Evolutionary conservation across 1,284 basidiomycete genomes (phyloP), one percentile per base, ranked within the genome.

Genomic region (Pseudozyma sp.): DNA sequence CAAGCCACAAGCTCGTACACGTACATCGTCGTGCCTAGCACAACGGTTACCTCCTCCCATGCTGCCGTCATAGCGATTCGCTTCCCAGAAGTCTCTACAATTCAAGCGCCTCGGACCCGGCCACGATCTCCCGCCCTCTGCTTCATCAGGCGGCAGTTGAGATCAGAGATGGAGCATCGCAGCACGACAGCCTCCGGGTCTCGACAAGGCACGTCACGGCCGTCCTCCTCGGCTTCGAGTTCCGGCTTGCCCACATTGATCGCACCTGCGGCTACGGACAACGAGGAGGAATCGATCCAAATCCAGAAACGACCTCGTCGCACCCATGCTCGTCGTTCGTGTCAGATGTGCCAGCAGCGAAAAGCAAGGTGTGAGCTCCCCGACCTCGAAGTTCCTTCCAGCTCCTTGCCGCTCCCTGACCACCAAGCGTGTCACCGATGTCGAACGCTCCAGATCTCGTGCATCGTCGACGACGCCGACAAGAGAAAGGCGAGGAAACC

Each of bases 321-420:
- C 7, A 73, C 70, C 4, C 70, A 73, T 45, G 69, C 69, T 16
- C 59, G 69, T n/a, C 69, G 69, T 33, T 72, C 69, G 0, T 72
- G 69, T 24, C 55, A 59, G 48, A 72, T 72, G 69, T 72, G 69
- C 39, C 69, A 72, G 37, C 69, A 72, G 55, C 69, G 69, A 42
- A 72, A 72, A 37, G 69, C 69, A 13, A 58, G 69, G 37, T 72
- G 69, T 59, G 68, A 71, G 37, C 48, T 71, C 7, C 68, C 68
- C 14, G 63, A 71, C 24, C 68, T 71, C 47, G 58, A 66, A 0
- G 63, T 71, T 4, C 68, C 68, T 10, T 67, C 68, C 14, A 51
- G 68, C 19, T 47, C 68, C 16, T 9, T 66, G 6, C 68, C 68
- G 0, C 58, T 71, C n/a, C 63, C 68, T 5, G 59, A 66, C 19